These are phyloP conservation scores for Phytophthora agathidicida DNA, from an alignment of 352 stramenopile genomes.

Conservation along the genomic window DNA sequence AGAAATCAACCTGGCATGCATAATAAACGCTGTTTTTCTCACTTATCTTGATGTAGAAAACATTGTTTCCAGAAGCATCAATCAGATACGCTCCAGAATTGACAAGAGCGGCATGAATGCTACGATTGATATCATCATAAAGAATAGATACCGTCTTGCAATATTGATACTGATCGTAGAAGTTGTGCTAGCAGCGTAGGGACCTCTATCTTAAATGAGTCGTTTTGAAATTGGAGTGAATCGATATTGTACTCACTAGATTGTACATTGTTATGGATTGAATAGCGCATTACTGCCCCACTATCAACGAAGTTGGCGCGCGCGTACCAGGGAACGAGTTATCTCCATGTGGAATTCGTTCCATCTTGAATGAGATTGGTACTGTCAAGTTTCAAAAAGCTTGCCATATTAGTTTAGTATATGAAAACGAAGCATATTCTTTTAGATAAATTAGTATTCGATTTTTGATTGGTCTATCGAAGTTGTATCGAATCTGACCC, in stretches of 20 bases:
- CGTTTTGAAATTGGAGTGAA: neutral
- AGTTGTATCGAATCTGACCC: constrained; percentile 15
- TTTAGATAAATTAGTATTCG: constrained; percentile 7
- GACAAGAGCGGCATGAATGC: constrained; percentile 9
- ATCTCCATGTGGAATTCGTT: neutral
- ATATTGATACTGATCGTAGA: neutral
- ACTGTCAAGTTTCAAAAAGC: constrained; percentile 6
- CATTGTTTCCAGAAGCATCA: neutral
- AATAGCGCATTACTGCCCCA: neutral
- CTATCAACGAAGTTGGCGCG: neutral
- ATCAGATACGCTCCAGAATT: constrained; percentile 14
- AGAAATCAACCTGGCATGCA: constrained; percentile 8
- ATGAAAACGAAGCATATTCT: constrained; percentile 6
- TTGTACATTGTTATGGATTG: constrained; percentile 14
- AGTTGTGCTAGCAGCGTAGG: constrained; percentile 5
- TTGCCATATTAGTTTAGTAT: constrained; percentile 9
- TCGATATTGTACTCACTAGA: constrained; percentile 14
- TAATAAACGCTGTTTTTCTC: constrained; percentile 21
- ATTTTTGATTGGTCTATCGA: constrained; percentile 1
- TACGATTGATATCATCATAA: constrained; percentile 13
- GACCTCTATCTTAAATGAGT: constrained; percentile 5
- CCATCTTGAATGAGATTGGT: constrained; percentile 12
- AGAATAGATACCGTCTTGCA: constrained; percentile 9
- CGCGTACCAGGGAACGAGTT: neutral
- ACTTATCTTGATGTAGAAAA: constrained; percentile 10